Evolutionary conservation across 495 filamentous ascomycete genomes (phyloP).

Genomic region (Annulohypoxylon maeteangense): DNA sequence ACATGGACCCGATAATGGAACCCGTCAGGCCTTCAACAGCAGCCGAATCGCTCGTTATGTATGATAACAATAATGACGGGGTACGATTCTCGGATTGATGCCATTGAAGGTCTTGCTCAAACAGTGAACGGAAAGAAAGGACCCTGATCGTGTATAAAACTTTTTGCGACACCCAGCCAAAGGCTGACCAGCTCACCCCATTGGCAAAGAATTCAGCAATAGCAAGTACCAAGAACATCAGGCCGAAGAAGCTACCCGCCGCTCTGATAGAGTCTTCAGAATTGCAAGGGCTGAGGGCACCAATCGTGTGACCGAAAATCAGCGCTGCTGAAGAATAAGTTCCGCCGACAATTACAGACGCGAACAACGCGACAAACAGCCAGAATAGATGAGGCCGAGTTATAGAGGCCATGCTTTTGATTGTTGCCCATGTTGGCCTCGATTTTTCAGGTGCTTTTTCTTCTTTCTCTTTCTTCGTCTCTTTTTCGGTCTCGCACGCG

Average conservation of each 20-base stretch:
- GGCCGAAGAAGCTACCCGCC: slow-evolving; percentile 59
- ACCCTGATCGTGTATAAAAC: slow-evolving; percentile 55
- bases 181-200: slow-evolving; percentile 56
- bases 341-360: slow-evolving; percentile 56
- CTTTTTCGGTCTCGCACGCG: slow-evolving; percentile 4
- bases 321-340: slow-evolving; percentile 59
- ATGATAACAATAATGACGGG: slow-evolving; percentile 61
- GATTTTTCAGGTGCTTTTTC: slow-evolving; percentile 5
- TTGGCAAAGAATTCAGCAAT: slow-evolving; percentile 60
- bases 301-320: slow-evolving; percentile 63
- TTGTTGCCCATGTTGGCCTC: slow-evolving; percentile 40
- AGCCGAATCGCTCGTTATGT: slow-evolving; percentile 64
- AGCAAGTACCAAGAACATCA: slow-evolving; percentile 66
- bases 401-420: slow-evolving; percentile 40
- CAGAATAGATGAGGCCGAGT: slow-evolving; percentile 44
- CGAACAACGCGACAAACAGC: slow-evolving; percentile 45
- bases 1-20: slow-evolving; percentile 57
- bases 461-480: slow-evolving; percentile 24
- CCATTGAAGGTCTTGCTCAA: slow-evolving; percentile 63
- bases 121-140: slow-evolving; percentile 59
- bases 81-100: slow-evolving; percentile 59
- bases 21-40: slow-evolving; percentile 57
- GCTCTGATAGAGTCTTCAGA: slow-evolving; percentile 48
- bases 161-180: slow-evolving; percentile 61
- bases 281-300: slow-evolving; percentile 47